Evolutionary conservation across 768 basidiomycete species (phyloP).

Genomic region (Lepiota venenata): DNA sequence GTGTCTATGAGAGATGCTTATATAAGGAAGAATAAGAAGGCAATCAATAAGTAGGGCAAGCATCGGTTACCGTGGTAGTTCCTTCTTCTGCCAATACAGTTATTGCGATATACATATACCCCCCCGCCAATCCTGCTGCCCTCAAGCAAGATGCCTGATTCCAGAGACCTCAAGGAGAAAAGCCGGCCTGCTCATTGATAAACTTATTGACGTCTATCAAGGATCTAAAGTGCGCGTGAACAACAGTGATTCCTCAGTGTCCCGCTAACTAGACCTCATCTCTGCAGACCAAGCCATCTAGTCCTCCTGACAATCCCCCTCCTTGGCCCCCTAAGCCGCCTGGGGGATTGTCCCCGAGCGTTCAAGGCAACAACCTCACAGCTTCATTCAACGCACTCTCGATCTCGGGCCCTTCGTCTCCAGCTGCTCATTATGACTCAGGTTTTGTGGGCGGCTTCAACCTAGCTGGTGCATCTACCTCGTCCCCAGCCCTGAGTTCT

Average conservation of each 20-base stretch:
- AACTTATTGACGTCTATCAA: conserved; percentile 11
- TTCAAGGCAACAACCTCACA: conserved; percentile 12
- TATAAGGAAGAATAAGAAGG: neutral
- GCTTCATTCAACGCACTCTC: conserved; percentile 25
- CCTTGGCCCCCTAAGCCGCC: neutral
- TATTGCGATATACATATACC: neutral
- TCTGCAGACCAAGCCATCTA: conserved; percentile 10
- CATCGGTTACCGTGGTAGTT: neutral
- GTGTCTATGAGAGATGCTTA: neutral
- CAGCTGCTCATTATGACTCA: conserved; percentile 5
- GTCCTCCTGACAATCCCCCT: conserved; percentile 13
- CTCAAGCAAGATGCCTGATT: neutral
- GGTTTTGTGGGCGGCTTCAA: conserved; percentile 53
- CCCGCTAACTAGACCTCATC: conserved; percentile 1
- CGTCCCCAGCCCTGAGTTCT: conserved; percentile 16
- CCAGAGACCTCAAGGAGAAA: conserved; percentile 7
- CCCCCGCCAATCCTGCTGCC: neutral
- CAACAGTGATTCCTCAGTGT: conserved; percentile 1
- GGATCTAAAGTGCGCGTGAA: neutral
- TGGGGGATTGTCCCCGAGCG: neutral
- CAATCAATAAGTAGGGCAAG: too few species aligned
- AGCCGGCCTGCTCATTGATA: conserved; percentile 18
- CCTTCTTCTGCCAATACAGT: neutral
- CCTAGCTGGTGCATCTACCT: conserved; percentile 17
- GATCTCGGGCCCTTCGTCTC: conserved; percentile 15